A percentile compares a stretch with the other conserved stretches of the same genome.
Conservation (phyloP, 2,329 filamentous ascomycete genomes). For the Fusarium sacchari region DNA sequence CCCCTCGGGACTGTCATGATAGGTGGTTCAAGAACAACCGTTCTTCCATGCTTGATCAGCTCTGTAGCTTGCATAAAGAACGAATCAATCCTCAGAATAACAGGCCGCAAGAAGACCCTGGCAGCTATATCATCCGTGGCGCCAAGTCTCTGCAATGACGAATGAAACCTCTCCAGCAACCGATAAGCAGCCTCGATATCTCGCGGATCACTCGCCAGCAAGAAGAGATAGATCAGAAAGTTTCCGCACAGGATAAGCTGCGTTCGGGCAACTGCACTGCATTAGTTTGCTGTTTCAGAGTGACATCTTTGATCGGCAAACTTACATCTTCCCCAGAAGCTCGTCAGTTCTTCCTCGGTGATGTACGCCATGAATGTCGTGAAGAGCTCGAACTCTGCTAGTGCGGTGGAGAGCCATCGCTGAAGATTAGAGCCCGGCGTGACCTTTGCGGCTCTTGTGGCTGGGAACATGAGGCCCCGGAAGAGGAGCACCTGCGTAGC, state of each 20-base stretch:
- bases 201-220: constrained; percentile 51
- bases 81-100: constrained; percentile 51
- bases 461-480: constrained; percentile 58
- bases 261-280: constrained; percentile 47
- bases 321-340: constrained; percentile 58
- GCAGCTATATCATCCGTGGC: constrained; percentile 46
- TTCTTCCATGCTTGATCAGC: constrained; percentile 38
- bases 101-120: constrained; percentile 49
- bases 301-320: constrained; percentile 17
- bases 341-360: constrained; percentile 49
- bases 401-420: constrained; percentile 48
- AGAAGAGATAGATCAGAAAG: constrained; percentile 60
- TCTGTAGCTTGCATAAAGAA: constrained; percentile 52
- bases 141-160: constrained; percentile 49
- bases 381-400: constrained; percentile 52
- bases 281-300: background rate
- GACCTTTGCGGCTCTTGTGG: constrained; percentile 53
- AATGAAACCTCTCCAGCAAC: constrained; percentile 51
- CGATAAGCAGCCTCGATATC: constrained; percentile 50
- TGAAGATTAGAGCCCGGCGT: constrained; percentile 50
- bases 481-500: constrained; percentile 55
- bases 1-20: constrained; percentile 7
- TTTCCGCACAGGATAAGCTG: constrained; percentile 60
- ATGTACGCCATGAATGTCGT: constrained; percentile 51
- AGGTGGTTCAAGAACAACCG: constrained; percentile 23